A percentile compares a stretch with the other conserved stretches of the same genome.
Evolutionary conservation across 2,329 filamentous ascomycete genomes (phyloP).

Genomic region (Fusarium chlamydosporum): DNA sequence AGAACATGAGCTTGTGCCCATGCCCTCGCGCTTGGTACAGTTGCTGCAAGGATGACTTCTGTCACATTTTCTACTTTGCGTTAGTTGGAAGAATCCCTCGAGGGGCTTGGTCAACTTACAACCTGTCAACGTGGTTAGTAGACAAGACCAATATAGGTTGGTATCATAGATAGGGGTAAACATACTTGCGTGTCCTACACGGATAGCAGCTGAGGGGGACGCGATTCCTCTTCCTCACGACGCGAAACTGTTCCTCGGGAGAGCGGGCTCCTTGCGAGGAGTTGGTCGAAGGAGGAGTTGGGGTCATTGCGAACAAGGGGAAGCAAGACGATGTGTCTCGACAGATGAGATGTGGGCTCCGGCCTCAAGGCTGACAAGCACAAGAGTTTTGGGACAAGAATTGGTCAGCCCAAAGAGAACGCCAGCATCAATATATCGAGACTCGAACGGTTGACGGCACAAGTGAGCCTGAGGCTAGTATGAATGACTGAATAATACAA

Average conservation of each 20-base stretch:
- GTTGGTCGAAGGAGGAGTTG: slow-evolving; percentile 82
- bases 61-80: slow-evolving; percentile 84
- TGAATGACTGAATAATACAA: slow-evolving; percentile 24
- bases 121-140: slow-evolving; percentile 58
- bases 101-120: slow-evolving; percentile 47
- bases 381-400: slow-evolving; percentile 25
- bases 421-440: slow-evolving; percentile 49
- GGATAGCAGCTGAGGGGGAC: slow-evolving; percentile 93
- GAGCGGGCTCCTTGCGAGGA: slow-evolving; percentile 83
- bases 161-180: slow-evolving; percentile 52
- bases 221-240: slow-evolving; percentile 92
- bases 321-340: slow-evolving; percentile 43
- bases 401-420: slow-evolving; percentile 39
- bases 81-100: slow-evolving; percentile 32
- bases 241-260: slow-evolving; percentile 86
- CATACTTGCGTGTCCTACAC: slow-evolving; percentile 91
- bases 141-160: slow-evolving; percentile 5
- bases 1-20: slow-evolving; percentile 83
- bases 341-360: slow-evolving; percentile 43
- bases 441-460: slow-evolving; percentile 19
- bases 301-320: slow-evolving; percentile 70
- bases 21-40: slow-evolving; percentile 90
- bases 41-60: slow-evolving; percentile 92
- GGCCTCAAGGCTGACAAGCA: slow-evolving; percentile 22
- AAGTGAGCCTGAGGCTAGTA: slow-evolving; percentile 5